Conservation (phyloP, 768 basidiomycete species). For the Lanmaoa pseudosensibilis region DNA sequence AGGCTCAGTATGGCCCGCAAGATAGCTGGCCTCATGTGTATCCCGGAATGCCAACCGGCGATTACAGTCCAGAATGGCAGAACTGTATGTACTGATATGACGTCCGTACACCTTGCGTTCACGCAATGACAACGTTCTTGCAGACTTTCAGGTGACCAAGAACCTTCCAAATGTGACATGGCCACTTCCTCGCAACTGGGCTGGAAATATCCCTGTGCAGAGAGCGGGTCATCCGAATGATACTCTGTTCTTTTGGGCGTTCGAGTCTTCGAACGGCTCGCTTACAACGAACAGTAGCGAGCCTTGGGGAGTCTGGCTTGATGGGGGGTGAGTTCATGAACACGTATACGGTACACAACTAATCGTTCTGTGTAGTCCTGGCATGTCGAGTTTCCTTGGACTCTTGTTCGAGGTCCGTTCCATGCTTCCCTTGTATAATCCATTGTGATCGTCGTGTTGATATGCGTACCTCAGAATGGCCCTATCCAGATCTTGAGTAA, state of each 20-base stretch:
- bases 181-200: conserved; percentile 47
- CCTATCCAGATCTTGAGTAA: conserved; percentile 57
- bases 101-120: background rate
- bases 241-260: conserved; percentile 43
- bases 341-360: background rate
- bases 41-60: conserved; percentile 43
- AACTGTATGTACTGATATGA: conserved; percentile 42
- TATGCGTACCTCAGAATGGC: conserved; percentile 49
- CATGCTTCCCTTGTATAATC: background rate
- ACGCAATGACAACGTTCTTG: background rate
- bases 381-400: conserved; percentile 64
- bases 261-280: conserved; percentile 42
- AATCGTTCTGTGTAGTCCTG: conserved; percentile 42
- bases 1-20: background rate
- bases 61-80: conserved; percentile 60
- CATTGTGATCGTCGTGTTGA: background rate
- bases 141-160: conserved; percentile 60
- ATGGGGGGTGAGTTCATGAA: conserved; percentile 53
- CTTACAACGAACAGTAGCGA: conserved; percentile 26
- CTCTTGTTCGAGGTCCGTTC: conserved; percentile 55
- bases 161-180: conserved; percentile 60
- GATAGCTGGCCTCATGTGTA: conserved; percentile 40
- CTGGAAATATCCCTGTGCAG: conserved; percentile 50
- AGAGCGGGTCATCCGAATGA: background rate
- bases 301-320: conserved; percentile 74